Conservation (phyloP, 2,329 filamentous ascomycete species). For the Leptographium lundbergii region DNA sequence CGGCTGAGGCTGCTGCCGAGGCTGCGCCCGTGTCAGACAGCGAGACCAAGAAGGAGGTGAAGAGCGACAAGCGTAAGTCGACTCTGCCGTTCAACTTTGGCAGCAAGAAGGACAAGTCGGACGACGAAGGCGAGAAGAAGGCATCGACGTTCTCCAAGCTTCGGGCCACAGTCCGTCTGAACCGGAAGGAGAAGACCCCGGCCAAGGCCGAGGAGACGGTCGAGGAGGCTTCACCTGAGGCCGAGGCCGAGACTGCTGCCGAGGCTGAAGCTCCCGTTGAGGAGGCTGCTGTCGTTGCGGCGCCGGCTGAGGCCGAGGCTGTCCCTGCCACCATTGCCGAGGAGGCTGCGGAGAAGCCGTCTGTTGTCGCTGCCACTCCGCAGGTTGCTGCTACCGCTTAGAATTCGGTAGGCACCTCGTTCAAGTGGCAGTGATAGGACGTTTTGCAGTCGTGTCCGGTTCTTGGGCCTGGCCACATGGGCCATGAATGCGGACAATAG, state of each 20-base stretch:
- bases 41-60: conserved; percentile 50
- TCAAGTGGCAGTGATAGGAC: background rate
- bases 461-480: background rate
- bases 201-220: conserved; percentile 25
- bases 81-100: conserved; percentile 57
- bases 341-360: conserved; percentile 21
- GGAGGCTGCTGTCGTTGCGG: conserved; percentile 20
- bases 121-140: conserved; percentile 51
- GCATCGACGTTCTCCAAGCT: conserved; percentile 46
- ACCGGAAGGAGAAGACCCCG: conserved; percentile 28
- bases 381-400: conserved; percentile 41
- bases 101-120: conserved; percentile 65
- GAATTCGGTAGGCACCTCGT: conserved; percentile 12
- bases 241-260: conserved; percentile 11
- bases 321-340: conserved; percentile 17
- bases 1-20: conserved; percentile 25
- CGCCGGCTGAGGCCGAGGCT: conserved; percentile 15
- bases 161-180: conserved; percentile 41
- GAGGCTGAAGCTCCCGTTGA: background rate
- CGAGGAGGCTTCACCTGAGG: conserved; percentile 22
- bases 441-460: background rate
- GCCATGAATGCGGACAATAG: conserved; percentile 4
- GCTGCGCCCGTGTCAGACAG: conserved; percentile 30
- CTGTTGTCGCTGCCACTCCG: conserved; percentile 25
- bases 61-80: conserved; percentile 71